Base-by-base conservation (phyloP, 139 green algal species). In the Volvox africanus region DNA sequence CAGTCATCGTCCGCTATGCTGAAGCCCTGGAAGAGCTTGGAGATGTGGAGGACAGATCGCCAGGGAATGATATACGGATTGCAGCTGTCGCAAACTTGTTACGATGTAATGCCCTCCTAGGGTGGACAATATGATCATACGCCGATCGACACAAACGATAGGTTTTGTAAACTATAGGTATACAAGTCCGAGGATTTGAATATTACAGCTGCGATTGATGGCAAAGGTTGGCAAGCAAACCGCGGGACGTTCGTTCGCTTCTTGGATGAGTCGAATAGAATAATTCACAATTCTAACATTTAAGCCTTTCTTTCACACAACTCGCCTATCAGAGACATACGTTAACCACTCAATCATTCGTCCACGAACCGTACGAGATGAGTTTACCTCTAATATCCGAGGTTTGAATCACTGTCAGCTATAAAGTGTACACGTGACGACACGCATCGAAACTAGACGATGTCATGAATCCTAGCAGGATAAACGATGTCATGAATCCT, bases 181-280 rank as follows among this genome's bases (percentile, higher is more conserved):
- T 67, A 67, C 36, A 16, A 65, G 21, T 65, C 32, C 11, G 30
- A 81, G 2, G 78, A 33, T 67, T 30, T 18, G 30, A 61, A 21
- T 9, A 26, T 84, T 67, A 20, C 33, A 61, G 26, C 76, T 20
- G 26, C 26, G 73, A 32, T 44, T 1, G 32, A 50, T 73, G 65
- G 65, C 2, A 84, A 84, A 21, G 32, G 17, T 65, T 65, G 76
- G 33, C 32, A 20, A 82, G 32, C 5, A 82, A 61, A 61, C 33
- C 76, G 76, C 76, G 76, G 76, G 76, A 82, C 24, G 5, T 82
- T 82, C 24, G 32, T 82, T 82, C 1, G 76, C 26, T 35, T 84
- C 78, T 84, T 84, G 78, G 78, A 84, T 44, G 78, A 20, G 36
- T 33, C 24, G 35, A 84, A 21, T 84, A 24, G 78, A 33, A 67